Base-by-base conservation (phyloP, 2,329 filamentous ascomycete species). In the Fusarium sp. region DNA sequence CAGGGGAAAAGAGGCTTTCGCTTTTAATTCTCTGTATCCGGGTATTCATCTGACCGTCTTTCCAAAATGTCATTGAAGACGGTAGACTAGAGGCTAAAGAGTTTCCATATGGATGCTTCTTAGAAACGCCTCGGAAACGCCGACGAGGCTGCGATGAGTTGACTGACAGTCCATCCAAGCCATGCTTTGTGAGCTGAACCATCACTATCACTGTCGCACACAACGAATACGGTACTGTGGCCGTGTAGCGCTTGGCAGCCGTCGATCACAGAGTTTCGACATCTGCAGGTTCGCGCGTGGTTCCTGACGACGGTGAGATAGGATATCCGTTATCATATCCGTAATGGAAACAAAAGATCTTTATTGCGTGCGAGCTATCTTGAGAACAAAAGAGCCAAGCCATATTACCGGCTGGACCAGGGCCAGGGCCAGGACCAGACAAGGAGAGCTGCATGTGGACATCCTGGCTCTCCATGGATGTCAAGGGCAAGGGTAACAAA, bases 281-380 rank as follows among this genome's bases (percentile, higher is more conserved):
- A 71, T 57, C 65, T 68, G 59, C 68, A 71, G 37, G 55, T 55
- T 59, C 40, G 28, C 28, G 32, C 28, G 32, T 47, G 55, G 66
- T 70, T 73, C 60, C 58, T 67, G 63, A 45, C 55, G 63, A 65
- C 37, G 30, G 41, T 25, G 51, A 72, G 72, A 74, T 74, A 74
- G 73, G 72, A 62, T 71, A 49, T 66, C 47, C 56, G 68, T 61
- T 68, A 61, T 70, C 63, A 70, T 68, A 60, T 71, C 68, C 68
- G 68, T 71, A 71, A 70, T 63, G 53, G 67, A 70, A 71, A 71
- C 68, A 71, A 71, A 71, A 71, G 68, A 66, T 69, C 68, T 68
- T 66, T 66, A 60, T 54, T 68, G 68, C 63, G 63, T 71, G 63
- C 63, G 61, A 64, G 55, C 59, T 71, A 65, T 71, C 63, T 72